Conservation (phyloP, 129 eudicot genomes). For the Helianthus tuberosus region DNA sequence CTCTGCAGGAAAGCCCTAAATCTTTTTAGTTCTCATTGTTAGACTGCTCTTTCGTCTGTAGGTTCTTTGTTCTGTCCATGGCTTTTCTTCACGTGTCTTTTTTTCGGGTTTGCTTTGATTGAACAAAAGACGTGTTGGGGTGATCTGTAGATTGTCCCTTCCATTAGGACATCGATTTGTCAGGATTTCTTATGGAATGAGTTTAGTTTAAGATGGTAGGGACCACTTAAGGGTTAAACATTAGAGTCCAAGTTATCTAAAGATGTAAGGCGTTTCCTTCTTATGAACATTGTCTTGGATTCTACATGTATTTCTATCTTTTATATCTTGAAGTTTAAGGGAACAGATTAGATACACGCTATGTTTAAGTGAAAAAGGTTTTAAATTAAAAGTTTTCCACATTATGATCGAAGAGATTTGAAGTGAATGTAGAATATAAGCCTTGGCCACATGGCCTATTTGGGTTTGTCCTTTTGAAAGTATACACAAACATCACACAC, state of each 20-base stretch:
- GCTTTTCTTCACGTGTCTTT: slow-evolving; percentile 22
- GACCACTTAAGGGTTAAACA: slow-evolving; percentile 30
- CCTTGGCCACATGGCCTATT: background rate
- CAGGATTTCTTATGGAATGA: slow-evolving; percentile 23
- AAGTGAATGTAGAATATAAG: slow-evolving; percentile 19
- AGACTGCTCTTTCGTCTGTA: slow-evolving; percentile 13
- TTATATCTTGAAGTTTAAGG: slow-evolving; percentile 29
- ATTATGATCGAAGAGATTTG: slow-evolving; percentile 7
- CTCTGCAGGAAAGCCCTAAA: slow-evolving; percentile 42
- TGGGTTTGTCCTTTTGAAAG: too few relatives aligned
- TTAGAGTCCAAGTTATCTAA: slow-evolving; percentile 30
- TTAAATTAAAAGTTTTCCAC: slow-evolving; percentile 20
- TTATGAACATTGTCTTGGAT: slow-evolving; percentile 28
- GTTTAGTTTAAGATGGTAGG: slow-evolving; percentile 41
- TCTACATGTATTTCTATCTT: slow-evolving; percentile 20
- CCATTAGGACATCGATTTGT: slow-evolving; percentile 28
- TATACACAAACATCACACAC: too few relatives aligned
- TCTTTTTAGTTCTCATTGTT: slow-evolving; percentile 16
- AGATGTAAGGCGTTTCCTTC: slow-evolving; percentile 23
- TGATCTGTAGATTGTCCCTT: slow-evolving; percentile 43
- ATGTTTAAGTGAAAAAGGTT: slow-evolving; percentile 9
- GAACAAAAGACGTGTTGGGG: slow-evolving; percentile 18
- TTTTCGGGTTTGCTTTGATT: slow-evolving; percentile 27
- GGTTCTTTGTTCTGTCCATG: slow-evolving; percentile 17
- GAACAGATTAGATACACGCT: slow-evolving; percentile 16